Evolutionary conservation across 306 rosid species (phyloP), one percentile per base, ranked within the genome.

Genomic region (Trifolium dubium): DNA sequence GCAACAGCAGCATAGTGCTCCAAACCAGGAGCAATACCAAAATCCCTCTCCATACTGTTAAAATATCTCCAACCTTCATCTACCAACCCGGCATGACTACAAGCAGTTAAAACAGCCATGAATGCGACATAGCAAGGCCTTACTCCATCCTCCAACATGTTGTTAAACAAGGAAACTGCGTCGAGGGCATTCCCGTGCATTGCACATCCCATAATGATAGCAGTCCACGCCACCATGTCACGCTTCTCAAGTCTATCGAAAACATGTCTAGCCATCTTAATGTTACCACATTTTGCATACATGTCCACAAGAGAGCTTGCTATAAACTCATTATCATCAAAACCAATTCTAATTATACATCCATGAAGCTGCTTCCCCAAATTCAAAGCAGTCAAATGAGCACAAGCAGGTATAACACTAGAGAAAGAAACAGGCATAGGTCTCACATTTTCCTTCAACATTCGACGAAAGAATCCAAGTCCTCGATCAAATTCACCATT

Each of bases 141-240:
- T 43, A 88, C 83, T 73, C 88, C 93, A 80, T 80, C 87, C 58
- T n/a, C 64, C 77, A 85, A 72, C 98, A 93, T 93, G 77, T 67
- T 78, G 73, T 89, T 85, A 75, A 89, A 93, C 71, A 91, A 81
- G 30, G 74, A 75, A 79, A 91, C 89, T 31, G 98, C 96, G 73
- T 89, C 93, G 64, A 71, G 80, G 59, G 91, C 96, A 77, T 86
- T 85, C 19, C 98, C 98, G 6, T 91, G 94, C 64, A 91, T 72
- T 46, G 96, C 97, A 80, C 85, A 93, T 72, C 97, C 98, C 98
- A 93, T 93, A 59, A 88, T 89, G 80, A 93, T 89, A 80, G 97
- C 88, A 10, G 98, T 91, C 97, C 97, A 93, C 29, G 96, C 84
- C 65, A 93, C 93, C 83, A 85, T 90, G 80, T 93, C 98, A 81